These are phyloP conservation scores for Neonectria magnoliae DNA, from an alignment of 2,329 filamentous ascomycete species.

Conservation along the genomic window DNA sequence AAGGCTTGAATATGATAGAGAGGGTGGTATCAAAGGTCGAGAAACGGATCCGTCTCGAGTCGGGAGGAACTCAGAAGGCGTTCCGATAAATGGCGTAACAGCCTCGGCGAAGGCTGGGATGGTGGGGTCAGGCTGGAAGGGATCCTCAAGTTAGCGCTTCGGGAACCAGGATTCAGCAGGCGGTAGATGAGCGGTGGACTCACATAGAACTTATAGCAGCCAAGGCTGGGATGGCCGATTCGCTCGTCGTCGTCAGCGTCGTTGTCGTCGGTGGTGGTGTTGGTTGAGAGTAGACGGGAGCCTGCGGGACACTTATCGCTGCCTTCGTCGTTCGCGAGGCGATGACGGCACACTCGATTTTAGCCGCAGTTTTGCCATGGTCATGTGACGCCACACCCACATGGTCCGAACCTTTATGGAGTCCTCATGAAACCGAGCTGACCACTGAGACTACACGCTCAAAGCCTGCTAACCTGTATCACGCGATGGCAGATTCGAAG, in stretches of 20 bases:
- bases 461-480: not conserved
- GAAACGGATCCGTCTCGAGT: slow-evolving; percentile 27
- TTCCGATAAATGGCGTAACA: slow-evolving; percentile 38
- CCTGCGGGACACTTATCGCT: slow-evolving; percentile 44
- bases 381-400: slow-evolving; percentile 48
- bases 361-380: slow-evolving; percentile 42
- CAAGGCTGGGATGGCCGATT: not conserved
- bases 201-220: slow-evolving; percentile 4
- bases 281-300: slow-evolving; percentile 29
- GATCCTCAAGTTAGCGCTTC: slow-evolving; percentile 13
- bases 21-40: slow-evolving; percentile 22
- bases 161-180: not conserved
- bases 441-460: not conserved
- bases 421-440: not conserved
- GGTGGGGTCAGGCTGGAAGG: slow-evolving; percentile 42
- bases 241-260: slow-evolving; percentile 32
- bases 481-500: not conserved
- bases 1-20: slow-evolving; percentile 2
- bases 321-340: slow-evolving; percentile 39
- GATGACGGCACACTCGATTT: slow-evolving; percentile 48
- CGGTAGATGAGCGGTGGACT: slow-evolving; percentile 8
- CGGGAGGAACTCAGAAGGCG: slow-evolving; percentile 25
- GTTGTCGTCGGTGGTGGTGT: slow-evolving; percentile 33
- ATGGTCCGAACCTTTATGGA: slow-evolving; percentile 20
- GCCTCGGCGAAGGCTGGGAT: slow-evolving; percentile 33